Conservation (phyloP, 805 yeast genomes). For the Lipomyces spencermartinsiae region DNA sequence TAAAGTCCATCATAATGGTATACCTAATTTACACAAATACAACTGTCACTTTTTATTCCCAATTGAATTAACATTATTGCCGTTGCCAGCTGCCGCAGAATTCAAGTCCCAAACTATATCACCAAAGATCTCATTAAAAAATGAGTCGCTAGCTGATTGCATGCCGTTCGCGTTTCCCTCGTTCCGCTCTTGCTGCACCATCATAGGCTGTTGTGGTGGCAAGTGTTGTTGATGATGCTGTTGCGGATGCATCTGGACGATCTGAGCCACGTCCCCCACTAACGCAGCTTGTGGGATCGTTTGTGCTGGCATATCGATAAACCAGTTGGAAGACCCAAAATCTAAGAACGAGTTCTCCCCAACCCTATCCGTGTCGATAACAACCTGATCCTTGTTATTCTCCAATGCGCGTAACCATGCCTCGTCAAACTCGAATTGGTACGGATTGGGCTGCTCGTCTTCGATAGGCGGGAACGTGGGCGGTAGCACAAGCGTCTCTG, state of each 20-base stretch:
- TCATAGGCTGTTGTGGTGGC: slow-evolving; percentile 14
- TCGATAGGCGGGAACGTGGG: slow-evolving; percentile 34
- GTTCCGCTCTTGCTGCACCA: slow-evolving; percentile 3
- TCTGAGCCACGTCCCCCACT: background rate
- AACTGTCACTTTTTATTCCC: background rate
- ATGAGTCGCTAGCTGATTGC: slow-evolving; percentile 22
- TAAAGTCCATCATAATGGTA: background rate
- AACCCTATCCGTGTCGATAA: slow-evolving; percentile 37
- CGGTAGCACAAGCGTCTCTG: slow-evolving; percentile 31
- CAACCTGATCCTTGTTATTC: slow-evolving; percentile 36
- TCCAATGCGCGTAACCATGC: slow-evolving; percentile 38
- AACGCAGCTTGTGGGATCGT: slow-evolving; percentile 8
- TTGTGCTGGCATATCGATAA: slow-evolving; percentile 28
- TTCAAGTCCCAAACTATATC: slow-evolving; percentile 32
- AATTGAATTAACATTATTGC: background rate
- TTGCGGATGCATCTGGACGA: slow-evolving; percentile 11
- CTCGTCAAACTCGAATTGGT: slow-evolving; percentile 37
- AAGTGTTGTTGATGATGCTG: slow-evolving; percentile 11
- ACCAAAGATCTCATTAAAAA: slow-evolving; percentile 34
- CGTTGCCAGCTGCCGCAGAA: background rate
- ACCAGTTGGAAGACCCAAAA: slow-evolving; percentile 34
- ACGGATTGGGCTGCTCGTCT: slow-evolving; percentile 37
- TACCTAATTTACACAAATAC: background rate
- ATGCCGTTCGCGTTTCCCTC: background rate
- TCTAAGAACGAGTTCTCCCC: slow-evolving; percentile 38